Evolutionary conservation across 2,329 filamentous ascomycete genomes (phyloP).

Genomic region (Aspergillus terreus): DNA sequence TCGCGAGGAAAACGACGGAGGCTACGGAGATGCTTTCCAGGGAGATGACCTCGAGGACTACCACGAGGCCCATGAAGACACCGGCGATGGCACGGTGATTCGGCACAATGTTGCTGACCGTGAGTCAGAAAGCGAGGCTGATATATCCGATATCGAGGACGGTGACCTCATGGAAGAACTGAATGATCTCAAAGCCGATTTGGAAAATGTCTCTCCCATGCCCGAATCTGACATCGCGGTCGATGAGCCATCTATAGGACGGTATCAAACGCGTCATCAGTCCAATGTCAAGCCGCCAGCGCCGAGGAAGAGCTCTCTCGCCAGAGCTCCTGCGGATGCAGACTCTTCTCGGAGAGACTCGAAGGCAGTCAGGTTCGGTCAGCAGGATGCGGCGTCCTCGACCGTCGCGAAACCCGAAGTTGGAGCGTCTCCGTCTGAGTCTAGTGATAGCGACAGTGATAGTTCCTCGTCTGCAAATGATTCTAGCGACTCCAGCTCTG

Average conservation of each 20-base stretch:
- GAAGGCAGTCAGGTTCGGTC: slow-evolving; percentile 32
- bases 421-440: slow-evolving; percentile 1
- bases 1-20: slow-evolving; percentile 10
- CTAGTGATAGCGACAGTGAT: slow-evolving; percentile 5
- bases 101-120: slow-evolving; percentile 28
- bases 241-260: slow-evolving; percentile 6
- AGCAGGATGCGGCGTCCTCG: slow-evolving; percentile 9
- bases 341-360: slow-evolving; percentile 24
- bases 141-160: slow-evolving; percentile 28
- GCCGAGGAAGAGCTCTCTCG: slow-evolving; percentile 11
- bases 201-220: slow-evolving; percentile 25
- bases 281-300: neutral
- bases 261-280: neutral
- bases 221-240: slow-evolving; percentile 18
- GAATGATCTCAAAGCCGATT: slow-evolving; percentile 43
- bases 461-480: slow-evolving; percentile 31
- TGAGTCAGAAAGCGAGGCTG: slow-evolving; percentile 27
- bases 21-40: slow-evolving; percentile 29
- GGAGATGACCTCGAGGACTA: slow-evolving; percentile 20
- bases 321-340: slow-evolving; percentile 17
- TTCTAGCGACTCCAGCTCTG: slow-evolving; percentile 6
- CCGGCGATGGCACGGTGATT: slow-evolving; percentile 35
- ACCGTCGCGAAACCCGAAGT: slow-evolving; percentile 9
- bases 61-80: slow-evolving; percentile 20
- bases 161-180: slow-evolving; percentile 44